Percentiles rank a stretch among this genome's conserved stretches.
Conservation (phyloP, 441 rosid species). For the Populus hybrid region DNA sequence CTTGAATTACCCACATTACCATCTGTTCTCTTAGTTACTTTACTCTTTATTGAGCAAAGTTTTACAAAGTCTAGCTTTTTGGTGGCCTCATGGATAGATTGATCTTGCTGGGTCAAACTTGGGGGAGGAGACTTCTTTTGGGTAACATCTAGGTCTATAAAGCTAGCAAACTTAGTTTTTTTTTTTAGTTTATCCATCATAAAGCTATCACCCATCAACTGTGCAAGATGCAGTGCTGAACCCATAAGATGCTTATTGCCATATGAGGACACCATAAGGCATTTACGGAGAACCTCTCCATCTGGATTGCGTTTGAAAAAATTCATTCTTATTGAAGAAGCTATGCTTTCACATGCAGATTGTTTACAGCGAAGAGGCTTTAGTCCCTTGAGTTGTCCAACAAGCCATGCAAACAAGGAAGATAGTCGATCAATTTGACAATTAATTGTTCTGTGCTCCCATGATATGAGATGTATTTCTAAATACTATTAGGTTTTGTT, state of each 20-base stretch:
- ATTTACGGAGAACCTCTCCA: slow-evolving; percentile 48
- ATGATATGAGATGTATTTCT: too few species aligned
- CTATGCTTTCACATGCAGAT: slow-evolving; percentile 29
- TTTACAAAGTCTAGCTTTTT: slow-evolving; percentile 9
- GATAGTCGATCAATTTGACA: too few species aligned
- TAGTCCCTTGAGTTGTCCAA: slow-evolving; percentile 25
- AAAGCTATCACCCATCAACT: slow-evolving; percentile 38
- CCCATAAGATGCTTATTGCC: slow-evolving; percentile 49
- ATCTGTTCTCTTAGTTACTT: slow-evolving; percentile 22
- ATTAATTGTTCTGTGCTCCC: too few species aligned
- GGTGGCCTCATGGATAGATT: too few species aligned
- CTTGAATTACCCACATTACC: slow-evolving; percentile 26
- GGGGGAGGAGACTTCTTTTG: too few species aligned
- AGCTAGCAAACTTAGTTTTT: slow-evolving; percentile 26
- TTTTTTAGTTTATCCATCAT: slow-evolving; percentile 50
- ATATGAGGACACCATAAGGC: slow-evolving; percentile 47
- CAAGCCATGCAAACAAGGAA: too few species aligned
- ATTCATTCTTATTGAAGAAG: slow-evolving; percentile 28
- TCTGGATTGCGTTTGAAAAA: slow-evolving; percentile 37
- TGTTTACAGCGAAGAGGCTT: slow-evolving; percentile 34
- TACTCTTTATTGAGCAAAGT: slow-evolving; percentile 29
- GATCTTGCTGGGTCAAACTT: too few species aligned
- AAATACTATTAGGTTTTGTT: too few species aligned
- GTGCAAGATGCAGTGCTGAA: slow-evolving; percentile 50
- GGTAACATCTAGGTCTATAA: slow-evolving; percentile 13